A percentile compares a stretch with the other conserved stretches of the same genome.
These are phyloP conservation scores for Yamadazyma oceani DNA, from an alignment of 1,139 yeast species.

Conservation along the genomic window DNA sequence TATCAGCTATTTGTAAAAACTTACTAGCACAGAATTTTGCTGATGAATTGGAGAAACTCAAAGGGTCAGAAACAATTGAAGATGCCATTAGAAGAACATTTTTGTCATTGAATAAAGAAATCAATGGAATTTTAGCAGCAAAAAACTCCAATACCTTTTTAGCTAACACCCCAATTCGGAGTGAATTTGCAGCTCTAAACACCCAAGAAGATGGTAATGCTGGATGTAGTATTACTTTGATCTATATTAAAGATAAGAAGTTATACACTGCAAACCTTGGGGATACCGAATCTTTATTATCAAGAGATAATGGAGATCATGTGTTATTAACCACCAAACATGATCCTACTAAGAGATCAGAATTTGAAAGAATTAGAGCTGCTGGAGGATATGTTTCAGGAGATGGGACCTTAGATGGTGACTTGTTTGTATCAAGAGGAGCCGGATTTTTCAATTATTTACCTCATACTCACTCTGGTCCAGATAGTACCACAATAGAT, in stretches of 20 bases:
- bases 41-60: constrained; percentile 57
- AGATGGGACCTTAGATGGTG: constrained; percentile 83
- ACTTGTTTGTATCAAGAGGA: constrained; percentile 81
- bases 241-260: constrained; percentile 70
- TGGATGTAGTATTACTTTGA: constrained; percentile 85
- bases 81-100: constrained; percentile 81
- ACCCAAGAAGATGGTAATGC: constrained; percentile 66
- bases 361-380: constrained; percentile 83
- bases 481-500: constrained; percentile 65
- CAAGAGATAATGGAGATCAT: constrained; percentile 81
- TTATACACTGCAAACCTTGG: constrained; percentile 89
- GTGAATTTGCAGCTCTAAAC: constrained; percentile 46
- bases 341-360: constrained; percentile 77
- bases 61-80: constrained; percentile 44
- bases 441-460: constrained; percentile 85
- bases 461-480: constrained; percentile 90
- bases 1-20: constrained; percentile 75
- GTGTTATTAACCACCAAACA: constrained; percentile 73
- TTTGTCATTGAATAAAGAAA: constrained; percentile 75
- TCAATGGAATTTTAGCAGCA: constrained; percentile 46
- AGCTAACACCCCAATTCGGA: constrained; percentile 21
- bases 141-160: constrained; percentile 31
- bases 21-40: constrained; percentile 63
- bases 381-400: constrained; percentile 90
- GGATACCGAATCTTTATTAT: constrained; percentile 79